Base-by-base conservation (phyloP, 1,284 basidiomycete species). In the Ceratobasidium sp. region DNA sequence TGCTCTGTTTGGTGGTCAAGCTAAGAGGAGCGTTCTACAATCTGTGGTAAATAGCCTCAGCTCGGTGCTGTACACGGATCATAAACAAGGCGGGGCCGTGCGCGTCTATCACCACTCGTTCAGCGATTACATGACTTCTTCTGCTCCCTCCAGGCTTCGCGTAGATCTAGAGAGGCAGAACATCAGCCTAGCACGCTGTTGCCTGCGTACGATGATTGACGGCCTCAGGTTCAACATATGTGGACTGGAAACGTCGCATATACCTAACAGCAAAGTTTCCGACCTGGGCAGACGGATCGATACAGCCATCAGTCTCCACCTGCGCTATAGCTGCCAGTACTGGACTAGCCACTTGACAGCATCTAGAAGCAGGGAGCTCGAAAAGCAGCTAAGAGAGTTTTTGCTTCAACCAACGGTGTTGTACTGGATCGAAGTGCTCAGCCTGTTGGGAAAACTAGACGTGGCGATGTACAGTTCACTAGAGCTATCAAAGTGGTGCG, bases 371-470 rank as follows among this genome's bases (percentile, higher is more conserved):
- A 43, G 16, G 11, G 35, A 18, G 23, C 14, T 28, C n/a, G 3
- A 26, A 13, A 26, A 18, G 7, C 5, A 3, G 3, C 16, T 66
- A 9, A 46, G 13, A 18, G 32, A 38, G 21, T 50, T 73, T 16
- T 47, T 73, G 21, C 32, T 44, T 26, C 23, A 30, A 3, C 16
- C 44, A 2, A 47, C 50, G 9, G 13, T 73, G n/a, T 47, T 73
- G 13, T 58, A 50, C 28, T 73, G 73, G 73, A 59, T 73, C 47
- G 73, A 73, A 38, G 35, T 23, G 0, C 64, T 73, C 16, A 73
- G 73, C 44, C 57, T 73, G 8, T 21, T 73, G 13, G 57, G 57
- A 3, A 11, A 52, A 11, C 28, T 69, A 1, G 38, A 58, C 52
- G 44, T 18, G 11, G 73, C 54, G 11, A 38, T 57, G 28, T 3